A percentile compares a stretch with the other conserved stretches of the same genome.
These are phyloP conservation scores for Tricholoma bakamatsutake DNA, from an alignment of 768 basidiomycete genomes.

Conservation along the genomic window DNA sequence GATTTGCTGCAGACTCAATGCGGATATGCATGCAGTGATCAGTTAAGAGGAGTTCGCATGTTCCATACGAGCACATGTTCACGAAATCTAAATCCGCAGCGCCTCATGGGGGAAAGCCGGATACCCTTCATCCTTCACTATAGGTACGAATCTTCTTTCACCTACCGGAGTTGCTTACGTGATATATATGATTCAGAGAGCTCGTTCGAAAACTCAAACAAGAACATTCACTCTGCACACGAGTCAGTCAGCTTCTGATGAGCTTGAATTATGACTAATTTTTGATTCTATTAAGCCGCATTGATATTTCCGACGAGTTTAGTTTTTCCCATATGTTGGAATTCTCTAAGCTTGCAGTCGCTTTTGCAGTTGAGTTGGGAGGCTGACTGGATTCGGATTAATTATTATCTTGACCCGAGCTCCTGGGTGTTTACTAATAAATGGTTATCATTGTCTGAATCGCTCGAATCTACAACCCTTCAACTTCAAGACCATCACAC, in stretches of 20 bases:
- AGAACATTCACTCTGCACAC: constrained; percentile 72
- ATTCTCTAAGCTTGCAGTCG: constrained; percentile 80
- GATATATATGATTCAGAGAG: constrained; percentile 41
- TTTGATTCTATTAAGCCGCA: constrained; percentile 46
- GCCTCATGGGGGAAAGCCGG: constrained; percentile 86
- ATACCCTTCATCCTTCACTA: constrained; percentile 79
- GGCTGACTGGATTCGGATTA: constrained; percentile 28
- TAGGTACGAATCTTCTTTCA: constrained; percentile 43
- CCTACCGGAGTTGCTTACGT: constrained; percentile 10
- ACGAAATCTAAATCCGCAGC: constrained; percentile 24
- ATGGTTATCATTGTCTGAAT: background rate
- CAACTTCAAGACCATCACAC: background rate
- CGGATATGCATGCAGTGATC: constrained; percentile 93
- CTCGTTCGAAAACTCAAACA: constrained; percentile 70
- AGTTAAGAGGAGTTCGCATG: constrained; percentile 44
- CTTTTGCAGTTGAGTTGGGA: constrained; percentile 73
- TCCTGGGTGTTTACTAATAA: background rate
- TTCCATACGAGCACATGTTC: constrained; percentile 25
- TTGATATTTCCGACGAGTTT: constrained; percentile 84
- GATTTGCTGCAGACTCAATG: constrained; percentile 61
- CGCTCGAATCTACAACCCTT: background rate
- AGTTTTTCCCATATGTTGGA: constrained; percentile 87
- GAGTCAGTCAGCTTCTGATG: constrained; percentile 54
- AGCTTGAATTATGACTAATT: constrained; percentile 4
- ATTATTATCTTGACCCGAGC: background rate